phyloP scores from a whole-genome alignment of 345 rosid genomes.

The Arabidopsis suecica region DNA sequence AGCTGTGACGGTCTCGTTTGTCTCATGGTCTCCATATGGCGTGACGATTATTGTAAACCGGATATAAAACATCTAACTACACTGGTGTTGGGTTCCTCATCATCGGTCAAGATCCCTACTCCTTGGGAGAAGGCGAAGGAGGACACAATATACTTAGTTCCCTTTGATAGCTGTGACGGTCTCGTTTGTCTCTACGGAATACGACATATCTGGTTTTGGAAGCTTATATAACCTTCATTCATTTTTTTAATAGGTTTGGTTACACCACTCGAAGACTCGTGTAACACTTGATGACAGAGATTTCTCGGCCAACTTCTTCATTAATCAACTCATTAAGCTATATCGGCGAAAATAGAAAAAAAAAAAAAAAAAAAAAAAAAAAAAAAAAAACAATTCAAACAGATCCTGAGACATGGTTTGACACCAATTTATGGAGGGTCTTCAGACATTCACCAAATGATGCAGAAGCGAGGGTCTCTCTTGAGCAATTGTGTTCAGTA shows the following conservation, averaged over 20 bases:
- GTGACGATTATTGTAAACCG: no score
- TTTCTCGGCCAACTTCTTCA: not conserved
- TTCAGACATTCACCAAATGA: conserved; percentile 26
- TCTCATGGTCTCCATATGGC: not conserved
- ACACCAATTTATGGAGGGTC: not conserved
- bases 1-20: no score
- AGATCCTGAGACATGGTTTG: not conserved
- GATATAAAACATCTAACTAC: not conserved
- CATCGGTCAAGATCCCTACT: not conserved
- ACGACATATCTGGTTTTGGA: no score
- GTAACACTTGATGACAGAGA: not conserved
- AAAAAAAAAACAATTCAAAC: not conserved
- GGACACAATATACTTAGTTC: no score
- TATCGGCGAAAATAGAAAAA: not conserved
- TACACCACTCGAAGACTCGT: not conserved
- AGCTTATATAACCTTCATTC: no score
- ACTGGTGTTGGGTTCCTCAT: not conserved
- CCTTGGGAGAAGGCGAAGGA: no score
- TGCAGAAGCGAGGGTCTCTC: conserved; percentile 58
- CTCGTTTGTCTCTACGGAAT: no score
- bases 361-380: no score
- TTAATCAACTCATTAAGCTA: not conserved
- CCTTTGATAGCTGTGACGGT: no score
- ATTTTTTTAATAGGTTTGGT: not conserved
- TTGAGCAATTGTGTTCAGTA: conserved; percentile 49